These are phyloP conservation scores for Apiotrichum siamense DNA, from an alignment of 1,284 basidiomycete genomes.

Conservation along the genomic window DNA sequence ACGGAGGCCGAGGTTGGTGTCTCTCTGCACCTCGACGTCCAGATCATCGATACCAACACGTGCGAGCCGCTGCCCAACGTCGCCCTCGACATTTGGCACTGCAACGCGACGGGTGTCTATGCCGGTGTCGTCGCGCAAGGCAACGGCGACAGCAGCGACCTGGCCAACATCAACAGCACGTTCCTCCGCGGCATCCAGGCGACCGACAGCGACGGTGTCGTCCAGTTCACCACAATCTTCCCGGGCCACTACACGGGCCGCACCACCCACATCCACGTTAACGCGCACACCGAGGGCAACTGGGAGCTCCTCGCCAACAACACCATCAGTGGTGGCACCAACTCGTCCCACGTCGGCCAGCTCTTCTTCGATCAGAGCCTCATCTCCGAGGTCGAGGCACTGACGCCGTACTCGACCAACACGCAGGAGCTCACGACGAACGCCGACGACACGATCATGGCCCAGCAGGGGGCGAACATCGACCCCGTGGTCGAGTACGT, in stretches of 20 bases:
- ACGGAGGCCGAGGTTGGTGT: slow-evolving; percentile 54
- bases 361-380: slow-evolving; percentile 50
- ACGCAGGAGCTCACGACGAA: slow-evolving; percentile 11
- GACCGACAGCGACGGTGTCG: slow-evolving; percentile 61
- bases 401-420: slow-evolving; percentile 47
- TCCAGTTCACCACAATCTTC: slow-evolving; percentile 62
- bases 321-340: slow-evolving; percentile 42
- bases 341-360: slow-evolving; percentile 47
- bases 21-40: slow-evolving; percentile 39
- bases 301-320: slow-evolving; percentile 18
- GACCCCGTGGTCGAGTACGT: slow-evolving; percentile 23
- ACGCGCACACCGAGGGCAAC: slow-evolving; percentile 16
- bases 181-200: slow-evolving; percentile 63
- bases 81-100: slow-evolving; percentile 65
- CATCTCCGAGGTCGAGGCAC: slow-evolving; percentile 41
- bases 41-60: slow-evolving; percentile 60
- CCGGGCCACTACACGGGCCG: slow-evolving; percentile 55
- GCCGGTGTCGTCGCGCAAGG: slow-evolving; percentile 48
- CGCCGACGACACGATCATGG: slow-evolving; percentile 15
- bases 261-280: slow-evolving; percentile 23
- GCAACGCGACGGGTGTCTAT: slow-evolving; percentile 50
- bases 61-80: slow-evolving; percentile 63
- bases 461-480: slow-evolving; percentile 8
- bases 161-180: slow-evolving; percentile 46
- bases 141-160: slow-evolving; percentile 37